These are phyloP conservation scores for Dendrobium catenatum DNA, from an alignment of 106 monocot species.

Conservation along the genomic window DNA sequence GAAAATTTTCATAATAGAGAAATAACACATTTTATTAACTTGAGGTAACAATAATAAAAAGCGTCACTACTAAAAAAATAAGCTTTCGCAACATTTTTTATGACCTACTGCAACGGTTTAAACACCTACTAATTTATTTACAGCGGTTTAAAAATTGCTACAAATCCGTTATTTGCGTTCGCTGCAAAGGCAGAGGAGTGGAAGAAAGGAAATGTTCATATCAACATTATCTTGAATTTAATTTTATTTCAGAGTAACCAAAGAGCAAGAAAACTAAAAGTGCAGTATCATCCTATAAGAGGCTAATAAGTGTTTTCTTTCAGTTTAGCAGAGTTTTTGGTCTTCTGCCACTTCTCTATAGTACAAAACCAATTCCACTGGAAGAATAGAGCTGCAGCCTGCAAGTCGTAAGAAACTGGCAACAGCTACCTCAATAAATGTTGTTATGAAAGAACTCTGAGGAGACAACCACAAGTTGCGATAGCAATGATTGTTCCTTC, in stretches of 20 bases:
- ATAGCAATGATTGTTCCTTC: conserved; percentile 46
- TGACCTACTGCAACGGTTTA: too few species aligned
- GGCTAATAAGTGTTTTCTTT: not conserved
- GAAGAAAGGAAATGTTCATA: too few species aligned
- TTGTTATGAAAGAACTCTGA: conserved; percentile 40
- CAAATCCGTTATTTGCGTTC: too few species aligned
- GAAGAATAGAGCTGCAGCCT: conserved; percentile 20
- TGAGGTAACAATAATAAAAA: too few species aligned
- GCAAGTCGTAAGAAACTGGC: conserved; percentile 48
- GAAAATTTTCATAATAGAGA: too few species aligned
- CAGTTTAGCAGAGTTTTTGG: conserved; percentile 15
- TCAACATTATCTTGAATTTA: too few species aligned
- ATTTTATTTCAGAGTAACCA: not conserved
- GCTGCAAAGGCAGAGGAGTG: too few species aligned
- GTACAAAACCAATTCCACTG: conserved; percentile 43
- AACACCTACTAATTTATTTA: too few species aligned
- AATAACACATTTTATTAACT: too few species aligned
- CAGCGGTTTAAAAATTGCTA: too few species aligned
- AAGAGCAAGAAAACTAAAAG: not conserved
- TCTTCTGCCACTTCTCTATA: conserved; percentile 30
- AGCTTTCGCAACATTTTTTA: too few species aligned
- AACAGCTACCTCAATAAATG: conserved; percentile 35
- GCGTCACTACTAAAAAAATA: too few species aligned
- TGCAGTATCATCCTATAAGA: not conserved
- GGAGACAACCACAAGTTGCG: conserved; percentile 61